A percentile compares a stretch with the other conserved stretches of the same genome.
These are phyloP conservation scores for Lachnellula cervina DNA, from an alignment of 2,329 filamentous ascomycete genomes.

Conservation along the genomic window DNA sequence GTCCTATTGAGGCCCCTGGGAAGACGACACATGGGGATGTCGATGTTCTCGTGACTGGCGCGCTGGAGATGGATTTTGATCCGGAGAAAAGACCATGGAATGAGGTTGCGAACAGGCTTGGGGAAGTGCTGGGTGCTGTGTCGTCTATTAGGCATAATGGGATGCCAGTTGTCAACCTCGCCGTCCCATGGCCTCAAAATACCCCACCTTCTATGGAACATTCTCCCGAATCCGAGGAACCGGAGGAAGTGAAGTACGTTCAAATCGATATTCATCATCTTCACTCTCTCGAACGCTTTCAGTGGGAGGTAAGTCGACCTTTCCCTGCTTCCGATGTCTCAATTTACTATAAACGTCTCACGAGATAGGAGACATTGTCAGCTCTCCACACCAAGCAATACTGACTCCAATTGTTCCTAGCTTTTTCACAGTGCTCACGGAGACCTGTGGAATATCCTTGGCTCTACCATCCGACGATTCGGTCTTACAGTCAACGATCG, in stretches of 20 bases:
- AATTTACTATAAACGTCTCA: too few relatives aligned
- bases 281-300: conserved; percentile 38
- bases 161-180: conserved; percentile 42
- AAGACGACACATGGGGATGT: conserved; percentile 69
- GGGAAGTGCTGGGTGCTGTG: conserved; percentile 42
- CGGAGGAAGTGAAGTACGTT: conserved; percentile 39
- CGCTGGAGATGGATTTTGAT: conserved; percentile 15
- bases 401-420: not conserved
- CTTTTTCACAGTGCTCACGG: conserved; percentile 65
- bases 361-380: not conserved
- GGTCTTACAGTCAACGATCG: conserved; percentile 62
- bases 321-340: not conserved
- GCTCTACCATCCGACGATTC: conserved; percentile 56
- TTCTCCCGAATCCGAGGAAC: not conserved
- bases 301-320: conserved; percentile 45
- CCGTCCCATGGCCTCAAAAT: conserved; percentile 47
- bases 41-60: conserved; percentile 57
- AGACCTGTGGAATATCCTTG: conserved; percentile 65
- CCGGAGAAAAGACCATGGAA: not conserved
- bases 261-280: conserved; percentile 66
- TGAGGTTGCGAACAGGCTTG: conserved; percentile 31
- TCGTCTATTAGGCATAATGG: conserved; percentile 30
- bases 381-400: not conserved
- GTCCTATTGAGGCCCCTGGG: conserved; percentile 62
- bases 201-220: not conserved